Conservation (phyloP, 2,329 filamentous ascomycete species). For the Aspergillus ochraceus region DNA sequence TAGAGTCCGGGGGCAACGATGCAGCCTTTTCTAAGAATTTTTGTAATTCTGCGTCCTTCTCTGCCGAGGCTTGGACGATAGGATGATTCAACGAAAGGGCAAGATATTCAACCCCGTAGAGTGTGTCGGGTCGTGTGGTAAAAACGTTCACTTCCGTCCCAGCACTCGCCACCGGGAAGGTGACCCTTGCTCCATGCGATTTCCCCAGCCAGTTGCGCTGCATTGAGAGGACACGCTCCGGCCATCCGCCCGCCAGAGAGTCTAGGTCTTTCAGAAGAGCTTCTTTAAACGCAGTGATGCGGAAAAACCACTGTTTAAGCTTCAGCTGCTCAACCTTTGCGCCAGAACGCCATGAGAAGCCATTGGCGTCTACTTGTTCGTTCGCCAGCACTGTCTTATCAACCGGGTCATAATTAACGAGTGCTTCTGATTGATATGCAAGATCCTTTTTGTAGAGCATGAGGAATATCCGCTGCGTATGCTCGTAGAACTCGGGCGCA, state of each 20-base stretch:
- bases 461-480: slow-evolving; percentile 83
- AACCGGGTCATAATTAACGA: slow-evolving; percentile 88
- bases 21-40: slow-evolving; percentile 62
- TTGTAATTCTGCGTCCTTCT: slow-evolving; percentile 61
- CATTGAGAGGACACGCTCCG: slow-evolving; percentile 77
- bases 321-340: slow-evolving; percentile 77
- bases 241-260: slow-evolving; percentile 69
- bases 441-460: slow-evolving; percentile 71
- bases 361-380: slow-evolving; percentile 83
- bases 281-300: slow-evolving; percentile 77
- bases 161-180: slow-evolving; percentile 58
- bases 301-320: slow-evolving; percentile 87
- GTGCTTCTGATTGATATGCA: slow-evolving; percentile 77
- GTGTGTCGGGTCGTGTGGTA: slow-evolving; percentile 80
- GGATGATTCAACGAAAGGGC: slow-evolving; percentile 74
- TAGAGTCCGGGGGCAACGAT: slow-evolving; percentile 57
- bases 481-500: slow-evolving; percentile 82
- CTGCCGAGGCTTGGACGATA: slow-evolving; percentile 62
- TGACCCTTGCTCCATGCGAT: slow-evolving; percentile 70
- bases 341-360: slow-evolving; percentile 82
- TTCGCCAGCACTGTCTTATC: slow-evolving; percentile 89
- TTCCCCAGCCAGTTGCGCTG: slow-evolving; percentile 87
- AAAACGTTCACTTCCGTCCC: slow-evolving; percentile 66
- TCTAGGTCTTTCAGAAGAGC: slow-evolving; percentile 71
- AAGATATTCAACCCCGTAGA: slow-evolving; percentile 84